phyloP scores from a whole-genome alignment of 2,329 filamentous ascomycete genomes.

The Lecanosticta acicola region DNA sequence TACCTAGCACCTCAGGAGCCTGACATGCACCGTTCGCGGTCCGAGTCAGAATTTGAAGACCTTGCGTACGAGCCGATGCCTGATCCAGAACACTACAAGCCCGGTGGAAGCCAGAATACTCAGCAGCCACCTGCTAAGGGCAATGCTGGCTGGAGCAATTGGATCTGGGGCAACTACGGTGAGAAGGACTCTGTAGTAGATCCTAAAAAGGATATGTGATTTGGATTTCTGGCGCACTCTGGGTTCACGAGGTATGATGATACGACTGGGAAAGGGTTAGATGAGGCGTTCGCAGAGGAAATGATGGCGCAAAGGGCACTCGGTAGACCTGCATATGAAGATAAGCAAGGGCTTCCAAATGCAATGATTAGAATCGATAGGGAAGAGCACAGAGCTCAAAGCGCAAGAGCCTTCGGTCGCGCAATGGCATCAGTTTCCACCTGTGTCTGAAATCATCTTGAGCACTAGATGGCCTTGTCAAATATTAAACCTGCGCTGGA shows the following conservation, averaged over 20 bases:
- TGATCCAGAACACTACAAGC: slow-evolving; percentile 29
- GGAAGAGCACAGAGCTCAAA: too few species aligned
- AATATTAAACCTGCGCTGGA: too few species aligned
- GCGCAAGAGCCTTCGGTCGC: too few species aligned
- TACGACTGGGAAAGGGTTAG: not conserved
- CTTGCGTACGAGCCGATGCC: slow-evolving; percentile 34
- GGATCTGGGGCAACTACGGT: slow-evolving; percentile 36
- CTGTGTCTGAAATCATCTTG: too few species aligned
- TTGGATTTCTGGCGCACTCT: not conserved
- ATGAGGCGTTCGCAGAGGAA: not conserved
- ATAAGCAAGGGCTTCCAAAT: not conserved
- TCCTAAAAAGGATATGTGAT: slow-evolving; percentile 27
- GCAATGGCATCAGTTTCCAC: too few species aligned
- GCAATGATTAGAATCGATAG: not conserved
- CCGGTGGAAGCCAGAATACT: slow-evolving; percentile 1
- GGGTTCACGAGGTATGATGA: not conserved
- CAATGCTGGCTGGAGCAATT: slow-evolving; percentile 31
- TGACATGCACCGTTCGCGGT: slow-evolving; percentile 69
- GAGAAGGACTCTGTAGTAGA: slow-evolving; percentile 32
- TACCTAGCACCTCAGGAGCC: slow-evolving; percentile 21
- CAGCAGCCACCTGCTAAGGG: slow-evolving; percentile 9
- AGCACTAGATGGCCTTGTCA: too few species aligned
- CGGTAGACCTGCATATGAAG: not conserved
- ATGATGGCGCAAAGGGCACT: not conserved
- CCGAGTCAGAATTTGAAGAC: slow-evolving; percentile 77